A percentile compares a stretch with the other conserved stretches of the same genome.
phyloP scores from a whole-genome alignment of 2,329 filamentous ascomycete genomes.

The Sporothrix phasma region DNA sequence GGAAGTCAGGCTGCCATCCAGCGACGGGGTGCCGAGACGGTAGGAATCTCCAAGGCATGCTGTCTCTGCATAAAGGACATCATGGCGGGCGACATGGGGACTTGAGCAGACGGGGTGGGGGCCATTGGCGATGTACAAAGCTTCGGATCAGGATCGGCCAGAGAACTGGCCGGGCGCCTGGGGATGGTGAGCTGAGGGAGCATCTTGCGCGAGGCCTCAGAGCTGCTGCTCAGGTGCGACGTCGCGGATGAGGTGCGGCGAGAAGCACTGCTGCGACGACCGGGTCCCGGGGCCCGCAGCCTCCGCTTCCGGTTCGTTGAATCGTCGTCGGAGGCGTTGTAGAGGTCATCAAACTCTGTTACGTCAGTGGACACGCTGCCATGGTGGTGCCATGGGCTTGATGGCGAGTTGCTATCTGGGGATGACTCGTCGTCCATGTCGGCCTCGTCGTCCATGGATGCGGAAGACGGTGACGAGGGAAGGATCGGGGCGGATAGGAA shows the following conservation, averaged over 20 bases:
- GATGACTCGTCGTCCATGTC: constrained; percentile 26
- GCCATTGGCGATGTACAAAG: constrained; percentile 49
- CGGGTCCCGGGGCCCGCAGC: constrained; percentile 32
- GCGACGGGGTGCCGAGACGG: constrained; percentile 73
- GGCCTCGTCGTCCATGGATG: constrained; percentile 37
- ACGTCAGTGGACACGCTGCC: constrained; percentile 49
- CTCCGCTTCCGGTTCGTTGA: constrained; percentile 31
- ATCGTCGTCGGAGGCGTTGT: constrained; percentile 77
- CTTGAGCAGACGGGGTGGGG: constrained; percentile 53
- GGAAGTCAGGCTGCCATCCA: constrained; percentile 80
- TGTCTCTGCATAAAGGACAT: constrained; percentile 59
- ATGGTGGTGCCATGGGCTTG: constrained; percentile 49
- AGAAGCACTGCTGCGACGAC: constrained; percentile 27
- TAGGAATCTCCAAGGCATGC: constrained; percentile 56
- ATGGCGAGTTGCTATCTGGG: constrained; percentile 28
- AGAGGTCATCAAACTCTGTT: constrained; percentile 77
- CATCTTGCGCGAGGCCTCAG: constrained; percentile 28
- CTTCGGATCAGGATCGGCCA: constrained; percentile 31
- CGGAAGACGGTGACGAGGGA: constrained; percentile 49
- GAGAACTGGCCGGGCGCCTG: constrained; percentile 25
- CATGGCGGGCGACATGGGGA: constrained; percentile 67
- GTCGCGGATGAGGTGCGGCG: constrained; percentile 18
- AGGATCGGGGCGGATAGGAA: constrained; percentile 54
- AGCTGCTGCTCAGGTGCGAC: not conserved
- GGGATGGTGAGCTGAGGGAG: constrained; percentile 47